A percentile compares a stretch with the other conserved stretches of the same genome.
These are phyloP conservation scores for Paramecium bursaria DNA, from an alignment of 73 alveolate species.

Conservation along the genomic window DNA sequence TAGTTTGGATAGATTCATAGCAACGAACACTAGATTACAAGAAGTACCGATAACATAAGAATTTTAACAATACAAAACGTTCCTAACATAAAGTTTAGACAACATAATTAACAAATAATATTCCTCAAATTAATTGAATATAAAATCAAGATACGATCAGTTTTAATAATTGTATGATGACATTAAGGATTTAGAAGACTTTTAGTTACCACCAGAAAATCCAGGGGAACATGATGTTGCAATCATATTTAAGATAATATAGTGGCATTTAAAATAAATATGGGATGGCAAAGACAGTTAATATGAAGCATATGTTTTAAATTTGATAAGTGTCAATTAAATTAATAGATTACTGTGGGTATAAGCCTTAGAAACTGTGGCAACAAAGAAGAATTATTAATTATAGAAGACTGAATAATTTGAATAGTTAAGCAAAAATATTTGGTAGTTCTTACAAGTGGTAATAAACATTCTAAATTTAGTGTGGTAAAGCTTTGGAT, in stretches of 20 bases:
- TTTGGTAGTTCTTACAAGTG: not conserved
- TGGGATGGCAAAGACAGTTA: conserved; percentile 21
- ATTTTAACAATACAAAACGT: conserved; percentile 7
- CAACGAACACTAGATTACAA: not conserved
- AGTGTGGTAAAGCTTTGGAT: conserved; percentile 21
- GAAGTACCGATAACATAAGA: conserved; percentile 18
- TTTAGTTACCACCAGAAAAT: too few relatives aligned
- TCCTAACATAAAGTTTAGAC: not conserved
- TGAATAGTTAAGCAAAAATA: conserved; percentile 1
- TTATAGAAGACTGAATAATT: not conserved
- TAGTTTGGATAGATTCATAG: conserved; percentile 3
- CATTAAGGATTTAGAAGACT: too few relatives aligned
- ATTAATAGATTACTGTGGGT: conserved; percentile 33
- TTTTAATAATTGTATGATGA: too few relatives aligned
- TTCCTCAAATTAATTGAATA: too few relatives aligned
- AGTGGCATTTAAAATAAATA: not conserved
- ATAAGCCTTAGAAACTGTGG: conserved; percentile 3
- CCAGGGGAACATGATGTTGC: too few relatives aligned
- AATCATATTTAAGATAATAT: conserved; percentile 14
- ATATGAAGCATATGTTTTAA: not conserved
- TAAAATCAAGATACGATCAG: too few relatives aligned
- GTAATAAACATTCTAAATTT: not conserved
- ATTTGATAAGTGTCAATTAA: not conserved
- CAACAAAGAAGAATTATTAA: not conserved
- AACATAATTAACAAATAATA: not conserved